Percentiles rank a stretch among this genome's conserved stretches.
phyloP scores from a whole-genome alignment of 2,329 filamentous ascomycete species.

The Paecilomyces sp. region DNA sequence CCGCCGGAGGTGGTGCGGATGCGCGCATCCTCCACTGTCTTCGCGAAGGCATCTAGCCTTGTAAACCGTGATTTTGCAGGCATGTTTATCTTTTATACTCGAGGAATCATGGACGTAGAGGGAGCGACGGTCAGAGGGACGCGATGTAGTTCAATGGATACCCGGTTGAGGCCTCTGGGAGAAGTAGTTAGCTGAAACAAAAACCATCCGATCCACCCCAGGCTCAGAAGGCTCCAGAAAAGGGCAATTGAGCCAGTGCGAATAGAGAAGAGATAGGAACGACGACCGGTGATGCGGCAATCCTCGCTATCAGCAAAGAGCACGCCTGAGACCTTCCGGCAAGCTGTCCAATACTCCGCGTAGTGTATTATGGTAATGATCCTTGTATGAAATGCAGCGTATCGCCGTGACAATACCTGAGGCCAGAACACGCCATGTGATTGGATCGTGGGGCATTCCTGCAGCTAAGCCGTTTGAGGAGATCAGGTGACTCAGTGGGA shows the following conservation, averaged over 20 bases:
- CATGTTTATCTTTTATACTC: conserved; percentile 49
- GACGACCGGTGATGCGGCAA: neutral
- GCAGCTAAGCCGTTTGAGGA: neutral
- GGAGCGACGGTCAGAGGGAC: neutral
- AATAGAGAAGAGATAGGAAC: neutral
- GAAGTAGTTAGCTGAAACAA: conserved; percentile 1
- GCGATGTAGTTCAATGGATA: neutral
- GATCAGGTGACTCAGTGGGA: neutral
- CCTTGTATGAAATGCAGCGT: neutral
- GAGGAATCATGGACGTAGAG: neutral
- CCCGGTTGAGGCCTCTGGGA: conserved; percentile 7
- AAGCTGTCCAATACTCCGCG: neutral
- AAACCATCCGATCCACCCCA: conserved; percentile 4
- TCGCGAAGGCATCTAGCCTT: conserved; percentile 95
- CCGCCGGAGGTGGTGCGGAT: conserved; percentile 93
- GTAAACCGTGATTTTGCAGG: conserved; percentile 88
- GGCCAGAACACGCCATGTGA: neutral
- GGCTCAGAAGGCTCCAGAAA: conserved; percentile 1
- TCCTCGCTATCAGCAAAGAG: neutral
- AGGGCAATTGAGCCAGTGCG: neutral
- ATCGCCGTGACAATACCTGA: neutral
- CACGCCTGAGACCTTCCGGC: neutral
- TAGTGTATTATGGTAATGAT: neutral
- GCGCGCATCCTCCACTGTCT: conserved; percentile 96
- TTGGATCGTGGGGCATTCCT: neutral